Conservation (phyloP, 1,139 yeast genomes). For the Suhomyces wounanorum region DNA sequence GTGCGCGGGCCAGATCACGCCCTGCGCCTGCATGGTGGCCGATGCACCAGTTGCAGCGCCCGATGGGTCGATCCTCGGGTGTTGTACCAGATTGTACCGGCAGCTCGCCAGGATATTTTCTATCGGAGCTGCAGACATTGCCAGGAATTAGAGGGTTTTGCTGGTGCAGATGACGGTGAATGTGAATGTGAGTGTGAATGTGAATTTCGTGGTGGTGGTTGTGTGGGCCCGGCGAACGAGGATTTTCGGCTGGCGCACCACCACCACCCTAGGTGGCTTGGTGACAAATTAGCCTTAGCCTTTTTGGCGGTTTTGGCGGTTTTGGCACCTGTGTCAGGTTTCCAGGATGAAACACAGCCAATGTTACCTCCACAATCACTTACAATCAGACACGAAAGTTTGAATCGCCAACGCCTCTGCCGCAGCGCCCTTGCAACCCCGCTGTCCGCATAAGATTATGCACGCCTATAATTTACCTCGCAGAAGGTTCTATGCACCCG, state of each 20-base stretch:
- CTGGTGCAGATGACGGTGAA: background rate
- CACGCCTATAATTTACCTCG: background rate
- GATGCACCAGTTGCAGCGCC: background rate
- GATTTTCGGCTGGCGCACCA: background rate
- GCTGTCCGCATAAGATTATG: background rate
- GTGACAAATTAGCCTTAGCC: too few relatives aligned
- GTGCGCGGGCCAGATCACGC: background rate
- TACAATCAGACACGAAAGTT: background rate
- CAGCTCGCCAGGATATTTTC: constrained; percentile 1
- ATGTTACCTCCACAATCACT: background rate
- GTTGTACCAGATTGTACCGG: background rate
- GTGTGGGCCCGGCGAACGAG: too few relatives aligned
- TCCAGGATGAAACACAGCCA: background rate
- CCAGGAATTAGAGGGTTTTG: background rate
- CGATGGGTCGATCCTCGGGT: background rate
- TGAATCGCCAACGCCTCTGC: background rate
- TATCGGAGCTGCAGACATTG: background rate
- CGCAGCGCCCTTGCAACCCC: background rate
- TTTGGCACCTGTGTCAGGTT: background rate
- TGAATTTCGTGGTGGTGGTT: too few relatives aligned
- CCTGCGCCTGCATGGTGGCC: background rate
- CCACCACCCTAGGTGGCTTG: background rate
- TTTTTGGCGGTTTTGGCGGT: too few relatives aligned
- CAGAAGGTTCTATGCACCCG: constrained; percentile 2
- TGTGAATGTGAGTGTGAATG: too few relatives aligned